Evolutionary conservation across 2,329 filamentous ascomycete species (phyloP).

Genomic region (Pseudogymnoascus destructans): DNA sequence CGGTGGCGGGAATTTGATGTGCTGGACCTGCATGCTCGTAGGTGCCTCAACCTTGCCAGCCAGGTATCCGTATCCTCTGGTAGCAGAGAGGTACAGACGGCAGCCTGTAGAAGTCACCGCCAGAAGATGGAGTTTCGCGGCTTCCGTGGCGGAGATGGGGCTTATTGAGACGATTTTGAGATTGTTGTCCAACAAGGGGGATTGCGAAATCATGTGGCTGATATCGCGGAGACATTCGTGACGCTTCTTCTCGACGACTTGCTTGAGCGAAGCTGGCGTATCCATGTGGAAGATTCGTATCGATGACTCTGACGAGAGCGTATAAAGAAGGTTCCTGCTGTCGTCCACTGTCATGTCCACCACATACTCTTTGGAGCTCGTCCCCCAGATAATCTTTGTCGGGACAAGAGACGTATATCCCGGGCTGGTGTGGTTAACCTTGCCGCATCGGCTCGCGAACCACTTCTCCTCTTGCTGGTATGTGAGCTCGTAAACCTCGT

Average conservation of each 20-base stretch:
- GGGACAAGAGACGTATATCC: conserved; percentile 56
- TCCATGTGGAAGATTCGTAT: conserved; percentile 89
- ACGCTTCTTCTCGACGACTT: conserved; percentile 50
- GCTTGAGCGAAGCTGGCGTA: conserved; percentile 43
- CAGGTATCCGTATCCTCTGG: conserved; percentile 54
- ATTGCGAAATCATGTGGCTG: conserved; percentile 66
- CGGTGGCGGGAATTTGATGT: conserved; percentile 81
- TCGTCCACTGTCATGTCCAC: conserved; percentile 79
- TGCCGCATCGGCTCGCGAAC: conserved; percentile 81
- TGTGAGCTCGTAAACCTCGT: conserved; percentile 84
- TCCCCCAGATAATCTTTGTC: conserved; percentile 34
- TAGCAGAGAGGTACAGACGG: conserved; percentile 83
- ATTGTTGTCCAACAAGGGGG: conserved; percentile 54
- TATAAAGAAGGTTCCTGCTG: conserved; percentile 76
- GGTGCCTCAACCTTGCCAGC: conserved; percentile 45
- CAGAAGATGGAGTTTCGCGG: conserved; percentile 75
- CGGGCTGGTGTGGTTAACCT: conserved; percentile 73
- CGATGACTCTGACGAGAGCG: conserved; percentile 73
- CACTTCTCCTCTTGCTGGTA: conserved; percentile 97
- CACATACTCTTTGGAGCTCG: conserved; percentile 48
- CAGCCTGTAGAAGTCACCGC: conserved; percentile 84
- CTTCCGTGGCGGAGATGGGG: conserved; percentile 66
- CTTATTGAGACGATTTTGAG: conserved; percentile 74
- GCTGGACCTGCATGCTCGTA: conserved; percentile 94
- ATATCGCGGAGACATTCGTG: conserved; percentile 57